Conservation (phyloP, 139 green algal species). For the Micromonas commoda region DNA sequence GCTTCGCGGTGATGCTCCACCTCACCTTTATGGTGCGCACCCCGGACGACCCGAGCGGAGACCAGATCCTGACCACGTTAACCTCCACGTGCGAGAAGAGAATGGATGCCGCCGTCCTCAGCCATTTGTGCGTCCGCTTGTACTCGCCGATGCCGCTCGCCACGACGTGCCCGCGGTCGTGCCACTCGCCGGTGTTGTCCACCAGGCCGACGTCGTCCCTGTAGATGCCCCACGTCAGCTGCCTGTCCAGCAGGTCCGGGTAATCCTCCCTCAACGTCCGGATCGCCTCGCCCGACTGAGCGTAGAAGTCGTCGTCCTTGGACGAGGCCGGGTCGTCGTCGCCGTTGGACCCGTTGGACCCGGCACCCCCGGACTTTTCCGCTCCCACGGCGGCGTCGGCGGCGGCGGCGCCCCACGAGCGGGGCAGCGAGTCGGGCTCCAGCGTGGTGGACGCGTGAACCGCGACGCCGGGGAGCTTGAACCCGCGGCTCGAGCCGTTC, state of each 20-base stretch:
- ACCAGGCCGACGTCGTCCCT: conserved; percentile 33
- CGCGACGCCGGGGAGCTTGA: not conserved
- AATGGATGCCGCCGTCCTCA: conserved; percentile 21
- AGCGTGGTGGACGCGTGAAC: too few relatives aligned
- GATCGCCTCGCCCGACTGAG: conserved; percentile 29
- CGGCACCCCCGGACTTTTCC: not conserved
- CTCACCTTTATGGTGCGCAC: conserved; percentile 23
- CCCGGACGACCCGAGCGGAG: conserved; percentile 20
- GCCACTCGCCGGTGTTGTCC: conserved; percentile 11
- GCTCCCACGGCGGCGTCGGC: not conserved
- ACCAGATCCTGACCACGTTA: conserved; percentile 31
- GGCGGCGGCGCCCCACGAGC: too few relatives aligned
- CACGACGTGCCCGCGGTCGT: conserved; percentile 8
- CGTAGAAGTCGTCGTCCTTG: conserved; percentile 28
- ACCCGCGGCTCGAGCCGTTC: not conserved
- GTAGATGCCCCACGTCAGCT: conserved; percentile 33
- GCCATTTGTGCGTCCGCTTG: conserved; percentile 18
- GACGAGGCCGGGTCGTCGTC: not conserved
- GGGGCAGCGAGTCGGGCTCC: too few relatives aligned
- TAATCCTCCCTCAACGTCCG: conserved; percentile 33
- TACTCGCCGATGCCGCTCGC: conserved; percentile 24
- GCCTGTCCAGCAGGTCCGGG: conserved; percentile 17
- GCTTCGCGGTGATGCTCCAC: conserved; percentile 28
- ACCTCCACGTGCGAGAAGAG: conserved; percentile 26
- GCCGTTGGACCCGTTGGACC: not conserved